These are phyloP conservation scores for Diaporthe citri DNA, from an alignment of 2,329 filamentous ascomycete genomes.

Conservation along the genomic window DNA sequence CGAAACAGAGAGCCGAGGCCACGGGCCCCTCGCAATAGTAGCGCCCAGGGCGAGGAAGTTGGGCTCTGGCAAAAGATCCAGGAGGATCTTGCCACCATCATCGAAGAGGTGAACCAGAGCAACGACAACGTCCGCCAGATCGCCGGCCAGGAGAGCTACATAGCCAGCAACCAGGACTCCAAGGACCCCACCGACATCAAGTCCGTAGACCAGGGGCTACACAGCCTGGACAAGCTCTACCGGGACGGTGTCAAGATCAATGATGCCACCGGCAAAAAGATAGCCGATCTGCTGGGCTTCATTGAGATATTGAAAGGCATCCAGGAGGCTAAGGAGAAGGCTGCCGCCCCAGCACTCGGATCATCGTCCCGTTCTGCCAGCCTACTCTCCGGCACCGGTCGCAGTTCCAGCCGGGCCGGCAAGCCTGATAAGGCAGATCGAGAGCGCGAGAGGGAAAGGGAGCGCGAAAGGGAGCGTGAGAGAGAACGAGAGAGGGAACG, in stretches of 20 bases:
- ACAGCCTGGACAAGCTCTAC: constrained; percentile 47
- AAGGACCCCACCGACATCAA: constrained; percentile 50
- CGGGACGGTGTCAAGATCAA: constrained; percentile 51
- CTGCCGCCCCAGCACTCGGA: constrained; percentile 44
- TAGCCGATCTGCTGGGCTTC: constrained; percentile 53
- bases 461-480: constrained; percentile 33
- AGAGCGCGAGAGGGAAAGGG: constrained; percentile 44
- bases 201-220: constrained; percentile 34
- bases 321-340: constrained; percentile 56
- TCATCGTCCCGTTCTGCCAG: constrained; percentile 43
- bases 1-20: constrained; percentile 26
- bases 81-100: constrained; percentile 51
- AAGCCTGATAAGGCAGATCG: constrained; percentile 39
- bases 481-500: constrained; percentile 40
- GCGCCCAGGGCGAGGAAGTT: constrained; percentile 57
- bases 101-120: constrained; percentile 55
- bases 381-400: constrained; percentile 38
- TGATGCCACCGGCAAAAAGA: constrained; percentile 45
- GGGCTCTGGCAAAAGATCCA: constrained; percentile 56
- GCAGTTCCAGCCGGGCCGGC: constrained; percentile 42
- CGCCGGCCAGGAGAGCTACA: constrained; percentile 54
- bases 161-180: constrained; percentile 52
- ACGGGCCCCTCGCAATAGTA: constrained; percentile 51
- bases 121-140: constrained; percentile 54
- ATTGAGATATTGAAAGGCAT: constrained; percentile 55